Percentiles rank a stretch among this genome's conserved stretches.
phyloP scores from a whole-genome alignment of 2,329 filamentous ascomycete species.

The Trichoderma sp. region DNA sequence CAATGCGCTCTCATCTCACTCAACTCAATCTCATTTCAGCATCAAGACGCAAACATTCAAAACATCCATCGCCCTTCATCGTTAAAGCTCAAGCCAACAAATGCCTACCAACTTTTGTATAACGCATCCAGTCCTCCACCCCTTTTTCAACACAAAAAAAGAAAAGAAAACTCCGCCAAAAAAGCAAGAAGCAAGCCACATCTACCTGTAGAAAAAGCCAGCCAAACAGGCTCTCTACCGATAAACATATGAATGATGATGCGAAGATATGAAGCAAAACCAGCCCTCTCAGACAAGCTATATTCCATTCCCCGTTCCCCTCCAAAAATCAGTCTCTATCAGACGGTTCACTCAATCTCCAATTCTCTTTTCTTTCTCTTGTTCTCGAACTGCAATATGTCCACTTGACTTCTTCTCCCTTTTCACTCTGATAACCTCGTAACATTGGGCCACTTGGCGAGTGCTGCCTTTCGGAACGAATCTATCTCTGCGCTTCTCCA shows the following conservation, averaged over 20 bases:
- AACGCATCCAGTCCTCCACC: not conserved
- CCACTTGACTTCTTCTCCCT: not conserved
- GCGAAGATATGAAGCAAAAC: not conserved
- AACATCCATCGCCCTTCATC: not conserved
- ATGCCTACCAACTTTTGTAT: slow-evolving; percentile 24
- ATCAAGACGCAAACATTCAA: not conserved
- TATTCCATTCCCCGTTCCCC: not conserved
- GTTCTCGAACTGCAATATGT: not conserved
- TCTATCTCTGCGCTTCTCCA: slow-evolving; percentile 55
- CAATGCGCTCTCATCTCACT: not conserved
- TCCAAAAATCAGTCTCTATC: not conserved
- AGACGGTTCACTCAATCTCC: not conserved
- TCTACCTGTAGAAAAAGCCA: not conserved
- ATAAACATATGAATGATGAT: not conserved
- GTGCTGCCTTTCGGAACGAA: slow-evolving; percentile 51
- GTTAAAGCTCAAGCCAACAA: not conserved
- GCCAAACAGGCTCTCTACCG: not conserved
- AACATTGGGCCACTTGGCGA: slow-evolving; percentile 53
- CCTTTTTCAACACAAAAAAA: not conserved
- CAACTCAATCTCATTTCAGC: not conserved
- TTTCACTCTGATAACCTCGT: slow-evolving; percentile 43
- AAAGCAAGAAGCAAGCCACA: not conserved
- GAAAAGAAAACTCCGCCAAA: not conserved
- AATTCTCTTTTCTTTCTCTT: not conserved
- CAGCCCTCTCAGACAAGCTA: slow-evolving; percentile 1